These are phyloP conservation scores for Telfairia occidentalis DNA, from an alignment of 331 rosid genomes.

Conservation along the genomic window DNA sequence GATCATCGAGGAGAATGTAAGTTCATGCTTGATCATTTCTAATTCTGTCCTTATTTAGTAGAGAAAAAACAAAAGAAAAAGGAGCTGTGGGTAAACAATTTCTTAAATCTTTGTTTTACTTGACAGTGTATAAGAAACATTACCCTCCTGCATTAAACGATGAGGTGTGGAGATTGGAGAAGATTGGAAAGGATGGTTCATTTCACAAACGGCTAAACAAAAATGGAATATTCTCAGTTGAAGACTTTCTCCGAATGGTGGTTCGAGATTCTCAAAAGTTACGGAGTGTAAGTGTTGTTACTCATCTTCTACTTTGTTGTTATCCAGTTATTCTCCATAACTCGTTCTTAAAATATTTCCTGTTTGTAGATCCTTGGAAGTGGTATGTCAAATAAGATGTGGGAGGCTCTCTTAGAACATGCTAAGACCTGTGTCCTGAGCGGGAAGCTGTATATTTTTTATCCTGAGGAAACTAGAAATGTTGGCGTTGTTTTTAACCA, in stretches of 20 bases:
- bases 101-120: conserved; percentile 17
- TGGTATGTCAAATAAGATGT: conserved; percentile 98
- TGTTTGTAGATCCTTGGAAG: conserved; percentile 81
- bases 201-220: conserved; percentile 72
- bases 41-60: neutral
- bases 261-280: conserved; percentile 60
- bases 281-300: conserved; percentile 50
- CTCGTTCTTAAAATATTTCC: conserved; percentile 10
- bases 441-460: conserved; percentile 76
- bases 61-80: neutral
- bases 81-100: neutral
- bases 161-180: conserved; percentile 95
- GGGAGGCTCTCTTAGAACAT: conserved; percentile 95
- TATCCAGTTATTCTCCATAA: conserved; percentile 13
- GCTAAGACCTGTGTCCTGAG: conserved; percentile 85
- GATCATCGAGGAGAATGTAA: conserved; percentile 98
- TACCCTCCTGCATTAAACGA: conserved; percentile 87
- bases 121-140: conserved; percentile 91
- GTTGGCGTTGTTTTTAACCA: conserved; percentile 76
- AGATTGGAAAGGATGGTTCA: conserved; percentile 96
- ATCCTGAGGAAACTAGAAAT: conserved; percentile 70
- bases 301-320: conserved; percentile 11
- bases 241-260: conserved; percentile 78
- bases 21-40: conserved; percentile 14
- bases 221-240: conserved; percentile 41